Conservation (phyloP, 2,329 filamentous ascomycete species). For the Trichoderma sp. region DNA sequence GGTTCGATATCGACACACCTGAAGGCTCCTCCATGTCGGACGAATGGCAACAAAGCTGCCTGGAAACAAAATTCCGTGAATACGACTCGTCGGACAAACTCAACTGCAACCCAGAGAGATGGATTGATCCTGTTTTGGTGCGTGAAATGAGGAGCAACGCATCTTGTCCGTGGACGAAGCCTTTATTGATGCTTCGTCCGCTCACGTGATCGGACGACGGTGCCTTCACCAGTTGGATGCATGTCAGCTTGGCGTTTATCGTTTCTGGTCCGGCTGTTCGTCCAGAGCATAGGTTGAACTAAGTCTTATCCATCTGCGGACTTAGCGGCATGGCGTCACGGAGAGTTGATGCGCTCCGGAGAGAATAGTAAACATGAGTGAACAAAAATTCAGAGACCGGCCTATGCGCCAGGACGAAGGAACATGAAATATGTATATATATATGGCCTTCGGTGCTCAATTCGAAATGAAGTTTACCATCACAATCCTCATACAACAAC, state of each 20-base stretch:
- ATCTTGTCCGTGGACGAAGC: slow-evolving; percentile 26
- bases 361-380: not conserved
- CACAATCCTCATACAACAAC: not conserved
- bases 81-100: not conserved
- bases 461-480: not conserved
- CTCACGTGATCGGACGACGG: not conserved
- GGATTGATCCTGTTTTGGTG: not conserved
- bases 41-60: not conserved
- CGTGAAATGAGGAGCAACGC: not conserved
- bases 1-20: not conserved
- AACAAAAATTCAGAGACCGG: not conserved
- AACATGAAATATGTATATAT: not conserved
- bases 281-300: not conserved
- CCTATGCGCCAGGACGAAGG: not conserved
- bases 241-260: not conserved
- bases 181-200: not conserved
- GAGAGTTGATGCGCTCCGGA: not conserved
- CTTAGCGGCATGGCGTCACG: not conserved
- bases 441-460: not conserved
- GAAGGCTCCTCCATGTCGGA: slow-evolving; percentile 6
- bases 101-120: not conserved
- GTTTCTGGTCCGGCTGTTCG: not conserved
- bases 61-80: not conserved
- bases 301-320: not conserved
- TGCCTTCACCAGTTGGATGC: not conserved